These are phyloP conservation scores for Eimeria maxima DNA, from an alignment of 169 alveolate species.

Conservation along the genomic window DNA sequence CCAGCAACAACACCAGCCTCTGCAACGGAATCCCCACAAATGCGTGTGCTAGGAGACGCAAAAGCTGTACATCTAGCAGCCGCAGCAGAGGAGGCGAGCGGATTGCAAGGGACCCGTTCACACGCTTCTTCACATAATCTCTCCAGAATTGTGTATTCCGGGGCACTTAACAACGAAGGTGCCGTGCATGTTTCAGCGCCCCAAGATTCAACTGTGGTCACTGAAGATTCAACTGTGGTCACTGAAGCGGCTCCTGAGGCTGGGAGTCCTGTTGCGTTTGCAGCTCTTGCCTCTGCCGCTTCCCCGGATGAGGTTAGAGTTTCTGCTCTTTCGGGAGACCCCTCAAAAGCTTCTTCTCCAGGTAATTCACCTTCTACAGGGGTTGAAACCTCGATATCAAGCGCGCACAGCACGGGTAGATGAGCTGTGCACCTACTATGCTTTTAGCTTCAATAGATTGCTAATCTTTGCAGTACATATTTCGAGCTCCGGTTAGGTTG, in stretches of 20 bases:
- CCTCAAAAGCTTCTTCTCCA: background rate
- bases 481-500: background rate
- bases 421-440: background rate
- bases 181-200: background rate
- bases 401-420: background rate
- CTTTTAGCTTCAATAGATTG: background rate
- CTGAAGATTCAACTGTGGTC: background rate
- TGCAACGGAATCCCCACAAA: background rate
- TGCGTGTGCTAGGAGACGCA: background rate
- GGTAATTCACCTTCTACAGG: background rate
- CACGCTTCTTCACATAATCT: background rate
- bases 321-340: background rate
- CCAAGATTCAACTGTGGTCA: background rate
- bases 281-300: background rate
- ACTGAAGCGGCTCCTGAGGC: background rate
- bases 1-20: background rate
- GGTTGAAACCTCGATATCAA: background rate
- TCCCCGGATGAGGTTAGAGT: background rate
- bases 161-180: background rate
- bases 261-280: background rate
- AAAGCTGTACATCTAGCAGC: background rate
- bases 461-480: background rate
- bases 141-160: background rate
- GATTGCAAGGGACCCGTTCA: background rate
- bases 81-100: slow-evolving; percentile 12